Base-by-base conservation (phyloP, 768 basidiomycete genomes). In the Coprinellus micaceus region DNA sequence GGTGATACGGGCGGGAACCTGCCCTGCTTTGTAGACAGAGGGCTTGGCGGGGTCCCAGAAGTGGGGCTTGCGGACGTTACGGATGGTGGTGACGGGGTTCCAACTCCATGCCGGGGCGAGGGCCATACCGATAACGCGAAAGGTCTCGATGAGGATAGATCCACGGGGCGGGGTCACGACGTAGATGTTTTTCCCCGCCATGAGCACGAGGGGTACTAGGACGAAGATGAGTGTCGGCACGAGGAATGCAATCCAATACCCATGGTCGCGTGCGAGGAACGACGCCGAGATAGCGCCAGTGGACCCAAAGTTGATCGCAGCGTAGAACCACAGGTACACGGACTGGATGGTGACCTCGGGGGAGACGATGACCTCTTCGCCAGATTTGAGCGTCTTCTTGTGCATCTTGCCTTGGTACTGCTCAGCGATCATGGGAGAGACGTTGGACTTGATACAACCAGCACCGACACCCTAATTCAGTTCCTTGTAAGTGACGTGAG, bases 371-470 rank as follows among this genome's bases (percentile, higher is more conserved):
- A 84, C 79, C 4, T 69, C 67, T 58, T 82, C 79, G n/a, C 82
- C 83, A 5, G 75, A 73, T 0, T 71, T 64, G 0, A 81, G 67
- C 2, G 73, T 76, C 52, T 73, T 69, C 60, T 81, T 79, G 41
- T 75, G 74, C 54, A 79, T 64, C 54, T 74, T 77, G 5, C 78
- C 78, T 12, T 67, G 74, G 60, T 80, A 79, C 60, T 85, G 82
- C 56, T 85, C 83, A 30, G 83, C 83, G 57, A 84, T 78, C 70
- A 85, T 75, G 26, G 82, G 82, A 0, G 78, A 76, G 30, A 84
- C 78, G 60, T 81, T 83, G 21, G 77, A 67, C 72, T 82, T 82
- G 72, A 82, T 81, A 12, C 69, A 68, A 26, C 80, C 72, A 58
- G 50, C 51, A 17, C 67, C 67, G 28, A 67, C 47, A 51, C 64